Base-by-base conservation (phyloP, 345 rosid species). In the Trapa bicornis region DNA sequence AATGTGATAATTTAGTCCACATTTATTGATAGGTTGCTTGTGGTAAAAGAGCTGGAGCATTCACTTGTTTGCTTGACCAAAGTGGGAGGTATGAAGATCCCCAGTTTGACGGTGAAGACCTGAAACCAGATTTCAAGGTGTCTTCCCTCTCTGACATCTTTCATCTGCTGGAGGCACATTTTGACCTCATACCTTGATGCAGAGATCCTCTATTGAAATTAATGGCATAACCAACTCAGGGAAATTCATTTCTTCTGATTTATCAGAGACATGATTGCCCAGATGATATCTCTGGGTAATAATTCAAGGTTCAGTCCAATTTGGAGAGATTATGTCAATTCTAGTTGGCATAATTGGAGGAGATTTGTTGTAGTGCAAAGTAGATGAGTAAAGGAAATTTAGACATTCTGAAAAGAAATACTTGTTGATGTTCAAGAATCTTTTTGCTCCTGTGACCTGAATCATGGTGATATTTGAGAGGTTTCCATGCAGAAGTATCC, bases 11-110 rank as follows among this genome's bases (percentile, higher is more conserved):
- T 70, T 15, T n/a, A n/a, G 48, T 13, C 57, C 6, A 53, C 61
- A 45, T 60, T 32, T 68, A 38, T 73, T 57, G 15, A 6, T 73
- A 93, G 98, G 74, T 93, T 63, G 85, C 78, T 60, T 90, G 98
- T 74, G 98, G 98, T 50, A 93, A 87, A 79, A 75, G 78, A 70
- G 97, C 97, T 4, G 96, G 98, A 74, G 82, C 98, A 29, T 77
- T 87, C 50, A 87, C 98, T 10, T 90, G 97, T 73, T 81, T 93
- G 81, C 97, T 93, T 65, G 97, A 93, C 78, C 92, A 84, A 74
- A 80, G 78, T 3, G 96, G 86, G 72, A 83, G 82, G 71, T 93
- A 86, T 68, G 71, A 75, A 43, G 66, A 83, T 68, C 65, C 80
- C 10, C 91, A 90, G 71, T 87, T 80, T 69, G 72, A 84, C 41